A percentile compares a stretch with the other conserved stretches of the same genome.
Conservation (phyloP, 2,329 filamentous ascomycete species). For the Ascocoryne sarcoides region DNA sequence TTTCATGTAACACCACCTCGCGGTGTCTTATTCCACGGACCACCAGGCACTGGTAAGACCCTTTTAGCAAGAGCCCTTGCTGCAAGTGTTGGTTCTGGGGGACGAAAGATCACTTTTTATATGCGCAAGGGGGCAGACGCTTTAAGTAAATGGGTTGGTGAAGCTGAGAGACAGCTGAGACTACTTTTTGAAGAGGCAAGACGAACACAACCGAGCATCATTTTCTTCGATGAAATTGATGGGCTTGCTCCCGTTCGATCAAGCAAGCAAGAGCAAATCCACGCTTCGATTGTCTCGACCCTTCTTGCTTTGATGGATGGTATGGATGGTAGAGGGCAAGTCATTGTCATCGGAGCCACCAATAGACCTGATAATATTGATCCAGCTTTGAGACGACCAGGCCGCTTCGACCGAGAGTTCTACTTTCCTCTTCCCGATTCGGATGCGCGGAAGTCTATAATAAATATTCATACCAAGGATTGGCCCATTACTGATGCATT, state of each 20-base stretch:
- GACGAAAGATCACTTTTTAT: conserved; percentile 95
- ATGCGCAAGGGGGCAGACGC: conserved; percentile 99
- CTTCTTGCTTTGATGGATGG: conserved; percentile 93
- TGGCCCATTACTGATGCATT: conserved; percentile 78
- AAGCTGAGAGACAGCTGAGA: conserved; percentile 90
- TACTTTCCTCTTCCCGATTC: conserved; percentile 90
- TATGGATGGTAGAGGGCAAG: conserved; percentile 96
- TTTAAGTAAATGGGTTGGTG: conserved; percentile 96
- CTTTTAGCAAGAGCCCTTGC: conserved; percentile 88
- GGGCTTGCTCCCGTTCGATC: conserved; percentile 91
- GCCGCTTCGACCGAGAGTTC: conserved; percentile 94
- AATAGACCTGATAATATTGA: conserved; percentile 96
- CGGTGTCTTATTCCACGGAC: conserved; percentile 92
- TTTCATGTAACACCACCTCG: conserved; percentile 92
- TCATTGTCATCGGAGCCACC: conserved; percentile 97
- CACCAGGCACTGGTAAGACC: conserved; percentile 91
- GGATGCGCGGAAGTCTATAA: conserved; percentile 71
- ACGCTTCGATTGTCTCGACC: conserved; percentile 93
- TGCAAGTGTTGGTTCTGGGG: conserved; percentile 79
- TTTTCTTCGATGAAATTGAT: conserved; percentile 99
- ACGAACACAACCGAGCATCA: conserved; percentile 95
- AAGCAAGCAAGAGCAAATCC: conserved; percentile 97
- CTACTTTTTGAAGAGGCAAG: conserved; percentile 92
- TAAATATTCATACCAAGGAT: conserved; percentile 90
- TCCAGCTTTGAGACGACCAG: conserved; percentile 85